These are phyloP conservation scores for Tagetes erecta DNA, from an alignment of 129 eudicot genomes.

Conservation along the genomic window DNA sequence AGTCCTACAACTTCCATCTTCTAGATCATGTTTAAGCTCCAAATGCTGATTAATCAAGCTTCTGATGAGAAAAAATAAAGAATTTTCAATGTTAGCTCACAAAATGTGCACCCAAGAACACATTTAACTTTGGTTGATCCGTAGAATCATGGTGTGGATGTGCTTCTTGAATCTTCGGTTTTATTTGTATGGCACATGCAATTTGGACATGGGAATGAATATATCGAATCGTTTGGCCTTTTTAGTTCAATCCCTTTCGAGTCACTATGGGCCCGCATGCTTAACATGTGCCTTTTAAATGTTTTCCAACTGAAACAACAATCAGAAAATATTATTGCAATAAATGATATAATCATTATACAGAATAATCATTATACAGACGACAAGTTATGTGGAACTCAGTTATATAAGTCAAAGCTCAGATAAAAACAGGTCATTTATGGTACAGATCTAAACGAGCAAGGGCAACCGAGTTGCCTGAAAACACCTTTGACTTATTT, in stretches of 20 bases:
- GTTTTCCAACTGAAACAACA: slow-evolving; percentile 69
- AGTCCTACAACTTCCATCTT: slow-evolving; percentile 27
- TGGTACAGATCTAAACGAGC: not conserved
- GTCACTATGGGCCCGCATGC: slow-evolving; percentile 81
- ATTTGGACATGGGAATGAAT: slow-evolving; percentile 92
- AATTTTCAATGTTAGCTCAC: slow-evolving; percentile 63
- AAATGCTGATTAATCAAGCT: slow-evolving; percentile 30
- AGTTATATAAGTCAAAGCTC: not conserved
- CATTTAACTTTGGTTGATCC: slow-evolving; percentile 18
- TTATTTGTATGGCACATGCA: slow-evolving; percentile 91
- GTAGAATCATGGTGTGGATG: slow-evolving; percentile 44
- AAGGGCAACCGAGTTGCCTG: not conserved
- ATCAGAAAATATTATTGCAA: not conserved
- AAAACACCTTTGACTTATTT: not conserved
- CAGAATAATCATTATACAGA: not conserved
- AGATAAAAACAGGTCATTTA: not conserved
- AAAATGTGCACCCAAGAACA: slow-evolving; percentile 34
- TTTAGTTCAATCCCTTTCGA: slow-evolving; percentile 80
- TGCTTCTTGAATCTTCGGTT: slow-evolving; percentile 70
- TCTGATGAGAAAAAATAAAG: slow-evolving; percentile 66
- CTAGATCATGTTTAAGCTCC: slow-evolving; percentile 31
- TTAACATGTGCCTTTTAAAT: slow-evolving; percentile 95
- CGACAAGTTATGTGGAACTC: not conserved
- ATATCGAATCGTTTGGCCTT: slow-evolving; percentile 82
- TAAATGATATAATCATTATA: not conserved